Percentiles rank a stretch among this genome's conserved stretches.
These are phyloP conservation scores for Gloeostereum incarnatum DNA, from an alignment of 768 basidiomycete species.

Conservation along the genomic window DNA sequence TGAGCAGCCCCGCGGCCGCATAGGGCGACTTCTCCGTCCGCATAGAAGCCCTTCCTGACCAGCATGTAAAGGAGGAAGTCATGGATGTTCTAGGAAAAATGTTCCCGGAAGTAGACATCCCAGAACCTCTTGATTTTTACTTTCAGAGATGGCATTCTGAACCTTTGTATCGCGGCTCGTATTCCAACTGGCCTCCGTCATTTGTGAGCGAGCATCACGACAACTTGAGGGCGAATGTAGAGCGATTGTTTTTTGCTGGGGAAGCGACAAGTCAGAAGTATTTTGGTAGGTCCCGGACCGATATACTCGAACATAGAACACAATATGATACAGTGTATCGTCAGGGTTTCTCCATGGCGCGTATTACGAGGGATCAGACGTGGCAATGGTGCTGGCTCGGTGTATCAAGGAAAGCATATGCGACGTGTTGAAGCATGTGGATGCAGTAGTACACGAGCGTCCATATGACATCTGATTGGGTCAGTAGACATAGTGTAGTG, in stretches of 20 bases:
- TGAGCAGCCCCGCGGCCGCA: too few relatives aligned
- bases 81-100: conserved; percentile 48
- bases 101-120: conserved; percentile 46
- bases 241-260: conserved; percentile 51
- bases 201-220: conserved; percentile 44
- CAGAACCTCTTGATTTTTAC: conserved; percentile 46
- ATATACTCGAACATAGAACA: neutral
- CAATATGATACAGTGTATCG: too few relatives aligned
- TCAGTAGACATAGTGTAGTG: too few relatives aligned
- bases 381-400: too few relatives aligned
- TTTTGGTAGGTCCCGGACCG: conserved; percentile 32
- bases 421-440: too few relatives aligned
- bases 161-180: conserved; percentile 48
- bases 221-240: conserved; percentile 47
- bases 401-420: too few relatives aligned
- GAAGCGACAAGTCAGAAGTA: conserved; percentile 51
- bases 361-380: conserved; percentile 54
- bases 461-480: too few relatives aligned
- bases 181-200: conserved; percentile 63
- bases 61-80: conserved; percentile 40
- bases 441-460: too few relatives aligned
- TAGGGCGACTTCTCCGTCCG: conserved; percentile 56
- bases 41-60: conserved; percentile 41
- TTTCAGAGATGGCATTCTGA: conserved; percentile 47
- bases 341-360: conserved; percentile 51